Evolutionary conservation across 2,329 filamentous ascomycete species (phyloP), one percentile per base, ranked within the genome.

Genomic region (Juglanconis juglandina): DNA sequence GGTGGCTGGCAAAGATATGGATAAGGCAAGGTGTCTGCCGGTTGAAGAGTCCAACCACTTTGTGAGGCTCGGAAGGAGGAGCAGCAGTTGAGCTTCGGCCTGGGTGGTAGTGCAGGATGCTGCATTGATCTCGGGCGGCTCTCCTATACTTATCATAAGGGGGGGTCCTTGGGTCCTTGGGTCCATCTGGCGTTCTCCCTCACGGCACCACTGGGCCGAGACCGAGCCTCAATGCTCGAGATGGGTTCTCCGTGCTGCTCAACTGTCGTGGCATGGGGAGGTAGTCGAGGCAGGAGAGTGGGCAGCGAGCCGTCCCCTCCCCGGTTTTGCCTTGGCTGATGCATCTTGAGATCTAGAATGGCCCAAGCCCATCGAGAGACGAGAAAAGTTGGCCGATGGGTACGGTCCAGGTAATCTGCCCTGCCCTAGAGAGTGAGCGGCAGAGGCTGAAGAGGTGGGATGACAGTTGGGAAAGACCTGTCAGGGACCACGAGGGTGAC

Each of bases 401-500:
- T 46, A 60, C 47, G 46, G 46, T 46, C 39, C 47, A 56, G 48
- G 47, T 42, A 14, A 14, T n/a, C 30, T 39, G 44, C 46, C 13
- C 37, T 60, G 58, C 47, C 41, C 47, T 35, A 48, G 50, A 54
- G 42, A 52, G 24, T 46, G 56, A 49, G 56, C 42, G 39, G 56
- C 32, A 17, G 17, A 17, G 17, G 17, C 17, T 17, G 17, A 17
- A 41, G 39, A 51, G 37, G 6, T 41, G 39, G 33, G 47, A 35
- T 44, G 37, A 46, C 39, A 52, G 53, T 52, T 46, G 53, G 58
- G 53, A 60, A 56, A 37, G 47, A 49, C 53, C 53, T 52, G 53
- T 42, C 37, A 37, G 17, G 35, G 24, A 39, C 24, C 35, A 32
- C 37, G 39, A 32, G 39, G 30, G 39, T 60, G 58, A 60, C 58